Evolutionary conservation across 2,329 filamentous ascomycete species (phyloP), one percentile per base, ranked within the genome.

Genomic region (Cyphellophora europaea): DNA sequence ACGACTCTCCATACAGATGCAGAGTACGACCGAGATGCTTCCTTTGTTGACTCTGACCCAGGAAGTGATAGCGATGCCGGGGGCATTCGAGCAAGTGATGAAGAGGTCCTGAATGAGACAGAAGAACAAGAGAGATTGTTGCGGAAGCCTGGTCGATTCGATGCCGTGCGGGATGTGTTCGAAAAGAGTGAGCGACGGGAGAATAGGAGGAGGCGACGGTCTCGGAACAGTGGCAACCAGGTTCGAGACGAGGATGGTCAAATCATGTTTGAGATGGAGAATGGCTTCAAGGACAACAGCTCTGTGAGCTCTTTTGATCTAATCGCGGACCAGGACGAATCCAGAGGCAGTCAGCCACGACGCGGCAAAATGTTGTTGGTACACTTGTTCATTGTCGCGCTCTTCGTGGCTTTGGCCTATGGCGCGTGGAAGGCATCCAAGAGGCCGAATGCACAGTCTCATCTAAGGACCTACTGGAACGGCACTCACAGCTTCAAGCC

Each of bases 401-500:
- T 75, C 10, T 77, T 79, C 49, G 52, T 71, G 16, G 61, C 68
- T 27, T 58, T 79, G 13, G 54, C 74, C 3, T 66, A 70, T 34
- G 69, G 69, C 14, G 71, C 72, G 32, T 77, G 74, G 49, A 66
- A 65, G 43, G 67, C 69, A n/a, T 75, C 72, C 8, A 53, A 50
- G 14, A 42, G 41, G 32, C 45, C 39, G 19, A 39, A 38, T 36
- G 23, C 40, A 43, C 30, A 47, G 32, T 12, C 12, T 19, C 44
- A 43, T 31, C 38, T 43, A 21, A 45, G 46, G 8, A 53, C 53
- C 6, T 53, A 74, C 15, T 78, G 69, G 11, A 98, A 98, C 56
- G 91, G 91, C 35, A 93, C 87, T 0, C 82, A 87, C 2, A 63
- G 85, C 4, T 98, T 96, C 55, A 81, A 78, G 6, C 87, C 88